Conservation (phyloP, 495 filamentous ascomycete genomes). For the Neurospora tetrasperma region DNA sequence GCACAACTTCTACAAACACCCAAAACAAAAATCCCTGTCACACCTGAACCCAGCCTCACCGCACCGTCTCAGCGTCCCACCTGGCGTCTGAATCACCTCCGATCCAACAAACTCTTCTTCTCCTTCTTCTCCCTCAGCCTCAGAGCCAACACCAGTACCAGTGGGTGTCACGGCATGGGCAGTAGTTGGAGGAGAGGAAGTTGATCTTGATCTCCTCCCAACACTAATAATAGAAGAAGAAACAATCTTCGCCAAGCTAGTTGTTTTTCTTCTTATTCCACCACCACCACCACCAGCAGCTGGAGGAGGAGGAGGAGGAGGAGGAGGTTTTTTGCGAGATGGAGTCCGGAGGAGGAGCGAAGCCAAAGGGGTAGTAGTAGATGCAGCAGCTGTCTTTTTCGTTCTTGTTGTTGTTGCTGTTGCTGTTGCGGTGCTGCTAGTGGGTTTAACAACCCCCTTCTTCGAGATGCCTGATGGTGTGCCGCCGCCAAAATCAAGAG, state of each 20-base stretch:
- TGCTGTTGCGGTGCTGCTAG: no score
- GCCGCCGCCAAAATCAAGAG: neutral
- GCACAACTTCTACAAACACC: constrained; percentile 17
- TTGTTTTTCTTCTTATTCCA: neutral
- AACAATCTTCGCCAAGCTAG: neutral
- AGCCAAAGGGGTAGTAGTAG: no score
- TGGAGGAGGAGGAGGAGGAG: neutral
- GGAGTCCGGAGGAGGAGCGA: neutral
- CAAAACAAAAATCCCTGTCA: constrained; percentile 32
- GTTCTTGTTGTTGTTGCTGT: no score
- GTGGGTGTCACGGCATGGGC: neutral
- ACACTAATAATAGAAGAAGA: neutral
- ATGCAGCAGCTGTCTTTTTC: no score
- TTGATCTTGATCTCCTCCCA: neutral
- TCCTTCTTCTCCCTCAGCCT: neutral
- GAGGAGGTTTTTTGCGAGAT: neutral
- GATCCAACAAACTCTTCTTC: neutral
- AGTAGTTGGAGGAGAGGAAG: no score
- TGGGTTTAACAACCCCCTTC: no score
- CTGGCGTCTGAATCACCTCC: constrained; percentile 21
- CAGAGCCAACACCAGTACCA: neutral
- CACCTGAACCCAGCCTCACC: constrained; percentile 32
- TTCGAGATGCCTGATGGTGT: neutral
- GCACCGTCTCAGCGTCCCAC: constrained; percentile 27
- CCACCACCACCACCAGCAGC: no score